Base-by-base conservation (phyloP, 2,329 filamentous ascomycete species). In the Phaeophleospora eucalypticola region DNA sequence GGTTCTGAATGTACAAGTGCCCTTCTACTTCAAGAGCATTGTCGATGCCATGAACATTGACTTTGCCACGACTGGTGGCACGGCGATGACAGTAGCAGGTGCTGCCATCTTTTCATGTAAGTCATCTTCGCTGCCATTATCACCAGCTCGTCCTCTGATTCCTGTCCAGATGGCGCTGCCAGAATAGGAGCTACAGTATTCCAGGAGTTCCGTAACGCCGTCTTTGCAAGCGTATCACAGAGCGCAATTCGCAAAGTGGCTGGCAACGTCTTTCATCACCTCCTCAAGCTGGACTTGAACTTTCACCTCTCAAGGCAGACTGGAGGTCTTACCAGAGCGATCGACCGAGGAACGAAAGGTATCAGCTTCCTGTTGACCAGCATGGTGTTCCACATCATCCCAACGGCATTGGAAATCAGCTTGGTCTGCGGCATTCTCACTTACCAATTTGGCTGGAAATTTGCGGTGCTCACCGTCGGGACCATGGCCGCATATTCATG, bases 11-110 rank as follows among this genome's bases (percentile, higher is more conserved):
- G 93, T 98, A 14, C 89, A 98, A 72, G 89, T 98, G 38, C 93
- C 93, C 0, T 98, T 98, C 66, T 98, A 96, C 75, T 98, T 98
- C 76, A 97, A 97, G 76, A 90, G 75, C 68, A 97, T 98, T 55
- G 88, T 98, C 35, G 94, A 98, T 68, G 83, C 88, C 16, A 95
- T 98, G 89, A 98, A 98, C 67, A 80, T 98, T 58, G 93, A 98
- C 68, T 84, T 95, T 65, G 79, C 81, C n/a, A 78, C 85, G 14
- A 72, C 87, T 4, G 91, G 89, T n/a, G 90, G 89, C 6, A 95
- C 89, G 0, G 90, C 89, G 20, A 87, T 84, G 43, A 89, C 89
- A 0, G 84, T 95, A 6, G 93, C 89, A 9, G 91, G 93, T 3
- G 86, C 87, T 48, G 89, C 96, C 81, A 93, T 98, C 46, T 71